Conservation (phyloP, 257 asterid genomes). For the Dorcoceras hygrometricum region DNA sequence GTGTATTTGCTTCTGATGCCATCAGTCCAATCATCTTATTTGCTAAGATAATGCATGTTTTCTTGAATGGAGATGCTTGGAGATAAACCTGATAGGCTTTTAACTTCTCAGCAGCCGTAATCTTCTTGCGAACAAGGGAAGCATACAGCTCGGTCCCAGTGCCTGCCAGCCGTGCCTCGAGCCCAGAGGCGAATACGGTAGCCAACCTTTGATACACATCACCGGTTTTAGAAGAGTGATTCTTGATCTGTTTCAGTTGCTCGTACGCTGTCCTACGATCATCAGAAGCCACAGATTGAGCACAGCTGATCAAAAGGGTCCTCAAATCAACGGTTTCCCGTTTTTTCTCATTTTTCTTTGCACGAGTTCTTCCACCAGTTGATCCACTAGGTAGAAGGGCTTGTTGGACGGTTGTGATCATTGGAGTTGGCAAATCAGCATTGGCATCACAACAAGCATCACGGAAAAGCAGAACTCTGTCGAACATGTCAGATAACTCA, state of each 20-base stretch:
- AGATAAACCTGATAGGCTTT: conserved; percentile 79
- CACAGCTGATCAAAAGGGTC: conserved; percentile 70
- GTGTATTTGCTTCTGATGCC: conserved; percentile 48
- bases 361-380: conserved; percentile 39
- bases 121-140: conserved; percentile 49
- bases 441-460: conserved; percentile 28
- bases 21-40: conserved; percentile 47
- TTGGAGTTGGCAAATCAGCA: conserved; percentile 11
- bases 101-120: conserved; percentile 70
- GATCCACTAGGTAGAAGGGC: conserved; percentile 31
- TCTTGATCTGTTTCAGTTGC: conserved; percentile 66
- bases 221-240: conserved; percentile 65
- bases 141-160: conserved; percentile 71
- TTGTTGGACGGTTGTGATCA: conserved; percentile 26
- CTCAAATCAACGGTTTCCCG: conserved; percentile 68
- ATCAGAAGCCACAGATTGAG: conserved; percentile 76
- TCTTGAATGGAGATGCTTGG: conserved; percentile 75
- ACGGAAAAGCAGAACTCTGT: conserved; percentile 62
- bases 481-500: conserved; percentile 81
- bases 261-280: conserved; percentile 68
- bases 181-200: conserved; percentile 60
- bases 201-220: conserved; percentile 82
- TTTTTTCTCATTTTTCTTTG: conserved; percentile 40
- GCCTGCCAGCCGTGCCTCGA: conserved; percentile 82
- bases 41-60: conserved; percentile 54